Percentiles rank a stretch among this genome's conserved stretches.
Conservation (phyloP, 1,284 basidiomycete genomes). For the Moniliella sp. region DNA sequence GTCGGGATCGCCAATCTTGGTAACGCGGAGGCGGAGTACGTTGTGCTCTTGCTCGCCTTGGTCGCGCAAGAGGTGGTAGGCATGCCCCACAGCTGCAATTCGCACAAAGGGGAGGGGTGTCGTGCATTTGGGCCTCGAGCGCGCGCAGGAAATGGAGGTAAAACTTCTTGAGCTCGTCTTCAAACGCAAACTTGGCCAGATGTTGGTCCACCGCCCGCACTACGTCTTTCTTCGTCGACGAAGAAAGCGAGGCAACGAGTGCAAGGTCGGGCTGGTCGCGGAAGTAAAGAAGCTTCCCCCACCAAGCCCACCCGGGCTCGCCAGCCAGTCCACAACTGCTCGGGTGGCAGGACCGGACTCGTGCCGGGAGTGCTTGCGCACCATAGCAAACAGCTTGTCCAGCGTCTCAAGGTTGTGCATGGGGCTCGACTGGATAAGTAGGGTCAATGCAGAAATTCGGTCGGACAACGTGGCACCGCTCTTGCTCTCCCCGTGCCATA, state of each 20-base stretch:
- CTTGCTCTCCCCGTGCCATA: conserved; percentile 10
- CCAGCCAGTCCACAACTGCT: conserved; percentile 87
- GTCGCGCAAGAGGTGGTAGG: conserved; percentile 58
- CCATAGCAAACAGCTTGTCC: conserved; percentile 49
- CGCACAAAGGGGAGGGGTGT: conserved; percentile 75
- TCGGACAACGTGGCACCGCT: conserved; percentile 73
- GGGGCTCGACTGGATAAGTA: conserved; percentile 73
- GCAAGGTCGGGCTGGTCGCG: conserved; percentile 58
- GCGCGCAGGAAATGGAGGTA: conserved; percentile 79
- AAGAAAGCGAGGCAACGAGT: no score
- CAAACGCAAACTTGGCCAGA: conserved; percentile 67
- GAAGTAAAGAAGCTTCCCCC: conserved; percentile 49
- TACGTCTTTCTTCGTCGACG: no score
- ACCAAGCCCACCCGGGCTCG: conserved; percentile 47
- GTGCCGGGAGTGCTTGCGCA: conserved; percentile 68
- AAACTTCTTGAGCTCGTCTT: conserved; percentile 90
- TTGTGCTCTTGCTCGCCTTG: conserved; percentile 97
- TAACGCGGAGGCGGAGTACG: conserved; percentile 67
- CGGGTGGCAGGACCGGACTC: conserved; percentile 72
- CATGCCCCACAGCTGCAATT: conserved; percentile 47
- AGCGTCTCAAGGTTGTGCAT: conserved; percentile 50
- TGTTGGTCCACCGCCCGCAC: conserved; percentile 40
- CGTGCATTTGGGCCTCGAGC: conserved; percentile 68
- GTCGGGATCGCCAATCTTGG: conserved; percentile 64
- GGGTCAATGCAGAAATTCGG: conserved; percentile 68